Conservation (phyloP, 1,284 basidiomycete genomes). For the Leccinum griseonigrum region DNA sequence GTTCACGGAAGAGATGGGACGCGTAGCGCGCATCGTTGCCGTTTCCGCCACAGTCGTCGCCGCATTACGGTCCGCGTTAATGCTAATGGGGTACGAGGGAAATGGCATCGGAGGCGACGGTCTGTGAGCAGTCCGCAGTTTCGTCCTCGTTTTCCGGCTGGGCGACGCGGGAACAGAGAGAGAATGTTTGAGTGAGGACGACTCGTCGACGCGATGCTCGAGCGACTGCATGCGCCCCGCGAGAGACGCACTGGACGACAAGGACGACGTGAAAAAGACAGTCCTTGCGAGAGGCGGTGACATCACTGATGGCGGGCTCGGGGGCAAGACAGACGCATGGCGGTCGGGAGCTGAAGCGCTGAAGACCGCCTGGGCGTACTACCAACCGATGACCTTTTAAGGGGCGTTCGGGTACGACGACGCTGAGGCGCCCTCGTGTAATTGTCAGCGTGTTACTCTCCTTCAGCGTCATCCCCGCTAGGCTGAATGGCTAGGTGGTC, state of each 20-base stretch:
- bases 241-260: constrained; percentile 21
- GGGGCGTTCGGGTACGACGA: constrained; percentile 9
- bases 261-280: constrained; percentile 30
- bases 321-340: constrained; percentile 26
- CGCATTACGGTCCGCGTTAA: neutral
- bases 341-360: constrained; percentile 8
- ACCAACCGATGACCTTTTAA: neutral
- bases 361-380: constrained; percentile 12
- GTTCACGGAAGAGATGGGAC: neutral
- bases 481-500: neutral
- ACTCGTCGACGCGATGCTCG: neutral
- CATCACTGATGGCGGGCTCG: constrained; percentile 30
- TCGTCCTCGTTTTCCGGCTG: constrained; percentile 5
- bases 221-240: constrained; percentile 1
- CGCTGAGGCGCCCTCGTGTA: constrained; percentile 21
- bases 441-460: constrained; percentile 8
- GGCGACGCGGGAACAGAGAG: constrained; percentile 20
- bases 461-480: neutral
- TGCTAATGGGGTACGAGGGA: constrained; percentile 20
- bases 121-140: neutral
- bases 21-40: neutral
- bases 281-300: constrained; percentile 30
- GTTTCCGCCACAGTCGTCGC: neutral
- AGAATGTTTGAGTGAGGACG: constrained; percentile 8
- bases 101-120: constrained; percentile 20